Evolutionary conservation across 2,329 filamentous ascomycete species (phyloP).

Genomic region (Coniochaeta hoffmannii): DNA sequence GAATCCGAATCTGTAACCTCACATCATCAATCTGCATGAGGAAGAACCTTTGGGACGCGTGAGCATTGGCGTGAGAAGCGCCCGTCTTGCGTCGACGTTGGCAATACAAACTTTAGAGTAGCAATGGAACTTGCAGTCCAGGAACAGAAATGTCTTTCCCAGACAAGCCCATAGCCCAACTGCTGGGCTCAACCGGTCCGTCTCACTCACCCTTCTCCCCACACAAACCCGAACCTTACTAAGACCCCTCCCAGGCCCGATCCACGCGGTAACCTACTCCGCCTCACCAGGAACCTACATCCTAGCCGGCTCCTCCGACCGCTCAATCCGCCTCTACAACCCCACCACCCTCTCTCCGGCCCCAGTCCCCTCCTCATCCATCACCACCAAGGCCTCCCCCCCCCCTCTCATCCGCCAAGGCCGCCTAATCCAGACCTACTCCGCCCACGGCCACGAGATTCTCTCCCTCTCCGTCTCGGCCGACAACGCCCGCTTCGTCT

Average conservation of each 20-base stretch:
- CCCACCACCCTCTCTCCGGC: slow-evolving; percentile 28
- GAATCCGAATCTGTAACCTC: background rate
- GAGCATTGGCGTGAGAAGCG: background rate
- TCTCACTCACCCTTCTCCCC: background rate
- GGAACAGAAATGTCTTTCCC: slow-evolving; percentile 19
- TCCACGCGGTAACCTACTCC: slow-evolving; percentile 68
- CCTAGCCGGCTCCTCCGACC: slow-evolving; percentile 80
- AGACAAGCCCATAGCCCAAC: slow-evolving; percentile 17
- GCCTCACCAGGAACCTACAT: slow-evolving; percentile 68
- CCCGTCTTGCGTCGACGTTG: background rate
- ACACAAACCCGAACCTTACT: background rate
- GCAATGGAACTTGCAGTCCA: background rate
- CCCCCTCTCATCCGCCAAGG: slow-evolving; percentile 33
- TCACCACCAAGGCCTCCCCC: slow-evolving; percentile 28
- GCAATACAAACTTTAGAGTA: background rate
- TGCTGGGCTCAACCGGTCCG: slow-evolving; percentile 18
- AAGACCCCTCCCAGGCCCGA: slow-evolving; percentile 43
- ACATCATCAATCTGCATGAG: background rate
- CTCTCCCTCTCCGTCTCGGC: slow-evolving; percentile 67
- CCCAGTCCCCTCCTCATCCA: slow-evolving; percentile 12
- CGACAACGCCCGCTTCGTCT: slow-evolving; percentile 80
- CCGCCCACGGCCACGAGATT: slow-evolving; percentile 86
- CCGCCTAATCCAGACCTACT: slow-evolving; percentile 77
- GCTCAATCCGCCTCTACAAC: slow-evolving; percentile 81
- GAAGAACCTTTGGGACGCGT: background rate